phyloP scores from a whole-genome alignment of 2,329 filamentous ascomycete species.

The Alternaria solani region DNA sequence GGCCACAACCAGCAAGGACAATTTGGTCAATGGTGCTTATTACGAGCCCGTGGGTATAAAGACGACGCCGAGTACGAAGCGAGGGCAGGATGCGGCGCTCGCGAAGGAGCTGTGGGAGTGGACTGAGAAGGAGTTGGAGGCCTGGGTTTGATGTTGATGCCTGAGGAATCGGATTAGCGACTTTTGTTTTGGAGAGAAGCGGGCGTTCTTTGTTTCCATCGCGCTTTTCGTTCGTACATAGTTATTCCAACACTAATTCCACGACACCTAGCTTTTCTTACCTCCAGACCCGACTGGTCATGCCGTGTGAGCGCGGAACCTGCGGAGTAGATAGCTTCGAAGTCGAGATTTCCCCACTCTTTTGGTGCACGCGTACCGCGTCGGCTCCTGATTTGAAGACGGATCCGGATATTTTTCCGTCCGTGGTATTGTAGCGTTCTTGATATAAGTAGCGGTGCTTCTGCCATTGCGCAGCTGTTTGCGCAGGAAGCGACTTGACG shows the following conservation, averaged over 20 bases:
- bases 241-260: neutral
- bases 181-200: neutral
- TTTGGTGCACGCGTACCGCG: neutral
- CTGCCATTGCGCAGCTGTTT: neutral
- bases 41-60: constrained; percentile 49
- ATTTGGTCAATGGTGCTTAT: constrained; percentile 53
- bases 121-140: constrained; percentile 45
- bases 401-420: constrained; percentile 10
- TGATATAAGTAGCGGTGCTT: neutral
- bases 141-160: neutral
- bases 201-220: neutral
- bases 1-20: constrained; percentile 42
- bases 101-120: constrained; percentile 50
- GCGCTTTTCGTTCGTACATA: neutral
- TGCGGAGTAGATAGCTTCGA: neutral
- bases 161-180: neutral
- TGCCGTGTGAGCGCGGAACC: neutral
- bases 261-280: neutral
- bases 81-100: constrained; percentile 36
- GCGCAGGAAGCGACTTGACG: neutral
- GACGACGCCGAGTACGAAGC: constrained; percentile 28
- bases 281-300: too few species aligned
- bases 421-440: neutral
- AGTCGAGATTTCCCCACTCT: neutral
- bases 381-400: neutral